Evolutionary conservation across 441 rosid genomes (phyloP), one percentile per base, ranked within the genome.

Genomic region (Gossypium lobatum): DNA sequence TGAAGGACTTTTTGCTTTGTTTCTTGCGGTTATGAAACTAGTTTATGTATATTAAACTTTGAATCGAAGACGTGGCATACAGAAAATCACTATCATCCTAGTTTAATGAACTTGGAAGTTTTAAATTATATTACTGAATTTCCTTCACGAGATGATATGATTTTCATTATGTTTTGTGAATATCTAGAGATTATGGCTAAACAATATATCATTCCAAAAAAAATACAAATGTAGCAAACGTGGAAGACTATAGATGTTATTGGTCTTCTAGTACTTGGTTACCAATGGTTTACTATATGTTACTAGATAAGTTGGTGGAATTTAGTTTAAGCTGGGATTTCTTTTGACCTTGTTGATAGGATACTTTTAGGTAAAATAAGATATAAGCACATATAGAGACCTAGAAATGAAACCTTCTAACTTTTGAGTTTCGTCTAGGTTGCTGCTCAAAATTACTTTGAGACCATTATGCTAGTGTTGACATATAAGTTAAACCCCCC

Each of bases 301-400:
- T 20, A 64, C 53, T 42, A 7, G 17, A 4, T 48, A 39, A 64
- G 70, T 39, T 64, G 53, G 53, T 42, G 17, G 16, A 64, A 17
- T 11, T 11, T 8, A 64, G 53, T 48, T 64, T 64, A 20, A 42
- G 52, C 10, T 20, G 54, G 31, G 70, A 39, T 17, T 64, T 39
- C 52, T 39, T 17, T 39, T 42, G 10, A 20, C 53, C 11, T 64
- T 64, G 5, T 64, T 39, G 31, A 64, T 18, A 39, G 14, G 53
- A 39, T 39, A 39, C 21, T 64, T 39, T 64, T 20, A 18, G 9
- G 28, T 64, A 4, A 42, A 64, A 42, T 6, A 17, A 42, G 16
- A 64, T 64, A 20, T 42, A 64, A 64, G 31, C 54, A 18, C 70
- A 42, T 64, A 0, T 42, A 64, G 70, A 64, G 54, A 64, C 25